These are phyloP conservation scores for Cyberlindnera americana DNA, from an alignment of 805 yeast species.

Conservation along the genomic window DNA sequence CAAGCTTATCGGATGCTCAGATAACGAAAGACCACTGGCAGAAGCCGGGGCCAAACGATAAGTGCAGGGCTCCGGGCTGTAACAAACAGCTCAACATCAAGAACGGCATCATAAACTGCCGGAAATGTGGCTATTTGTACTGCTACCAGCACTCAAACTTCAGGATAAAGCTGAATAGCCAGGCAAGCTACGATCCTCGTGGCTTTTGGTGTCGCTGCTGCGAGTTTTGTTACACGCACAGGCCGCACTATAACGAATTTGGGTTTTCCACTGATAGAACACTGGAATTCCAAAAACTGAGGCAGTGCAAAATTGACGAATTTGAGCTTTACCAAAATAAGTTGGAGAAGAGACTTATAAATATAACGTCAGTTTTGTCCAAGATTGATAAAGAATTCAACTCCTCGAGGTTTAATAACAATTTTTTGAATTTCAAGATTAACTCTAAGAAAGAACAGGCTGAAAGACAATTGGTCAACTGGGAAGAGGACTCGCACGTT, in stretches of 20 bases:
- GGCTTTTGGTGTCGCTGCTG: constrained; percentile 79
- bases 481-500: constrained; percentile 57
- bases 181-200: constrained; percentile 43
- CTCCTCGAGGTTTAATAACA: constrained; percentile 16
- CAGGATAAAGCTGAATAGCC: constrained; percentile 45
- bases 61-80: constrained; percentile 43
- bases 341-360: constrained; percentile 57
- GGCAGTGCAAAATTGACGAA: constrained; percentile 46
- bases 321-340: constrained; percentile 50
- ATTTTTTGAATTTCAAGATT: constrained; percentile 26
- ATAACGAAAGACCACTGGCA: constrained; percentile 58
- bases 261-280: constrained; percentile 50
- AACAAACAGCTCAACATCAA: constrained; percentile 41
- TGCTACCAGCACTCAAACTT: constrained; percentile 63
- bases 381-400: constrained; percentile 26
- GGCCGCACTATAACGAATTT: constrained; percentile 49
- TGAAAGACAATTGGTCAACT: constrained; percentile 51
- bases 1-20: constrained; percentile 25
- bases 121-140: constrained; percentile 70
- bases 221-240: constrained; percentile 48
- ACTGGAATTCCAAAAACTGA: constrained; percentile 32
- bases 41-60: constrained; percentile 40
- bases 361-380: constrained; percentile 34
- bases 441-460: constrained; percentile 32
- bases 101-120: constrained; percentile 63